Evolutionary conservation across 2,329 filamentous ascomycete species (phyloP).

Genomic region (Apiospora malaysiana): DNA sequence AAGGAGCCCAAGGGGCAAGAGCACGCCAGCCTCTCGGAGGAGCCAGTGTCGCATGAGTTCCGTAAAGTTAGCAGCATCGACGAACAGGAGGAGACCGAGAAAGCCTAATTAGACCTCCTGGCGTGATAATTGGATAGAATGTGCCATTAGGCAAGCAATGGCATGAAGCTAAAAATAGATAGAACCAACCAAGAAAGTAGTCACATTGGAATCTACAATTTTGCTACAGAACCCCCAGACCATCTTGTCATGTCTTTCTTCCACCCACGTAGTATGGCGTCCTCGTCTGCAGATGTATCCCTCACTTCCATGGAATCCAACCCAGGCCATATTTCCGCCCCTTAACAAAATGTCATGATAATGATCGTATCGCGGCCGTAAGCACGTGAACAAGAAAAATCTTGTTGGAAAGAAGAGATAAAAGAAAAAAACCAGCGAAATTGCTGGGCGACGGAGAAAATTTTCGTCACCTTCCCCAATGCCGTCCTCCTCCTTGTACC

Average conservation of each 20-base stretch:
- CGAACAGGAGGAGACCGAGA: slow-evolving; percentile 62
- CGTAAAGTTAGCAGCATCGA: slow-evolving; percentile 55
- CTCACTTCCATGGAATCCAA: not conserved
- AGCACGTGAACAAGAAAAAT: slow-evolving; percentile 23
- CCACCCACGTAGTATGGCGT: not conserved
- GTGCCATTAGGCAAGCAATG: not conserved
- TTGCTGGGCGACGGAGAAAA: not conserved
- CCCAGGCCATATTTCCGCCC: not conserved
- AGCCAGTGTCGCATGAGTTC: slow-evolving; percentile 43
- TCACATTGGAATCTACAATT: slow-evolving; percentile 34
- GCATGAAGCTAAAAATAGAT: not conserved
- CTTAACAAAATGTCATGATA: slow-evolving; percentile 15
- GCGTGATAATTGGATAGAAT: not conserved
- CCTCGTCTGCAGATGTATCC: not conserved
- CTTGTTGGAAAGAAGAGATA: slow-evolving; percentile 20
- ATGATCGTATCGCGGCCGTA: slow-evolving; percentile 26
- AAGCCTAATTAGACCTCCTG: slow-evolving; percentile 27
- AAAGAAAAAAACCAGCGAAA: slow-evolving; percentile 19
- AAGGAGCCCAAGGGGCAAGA: slow-evolving; percentile 20
- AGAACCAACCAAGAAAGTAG: slow-evolving; percentile 46
- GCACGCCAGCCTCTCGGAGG: not conserved
- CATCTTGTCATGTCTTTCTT: not conserved
- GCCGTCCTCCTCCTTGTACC: not conserved
- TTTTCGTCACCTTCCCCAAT: slow-evolving; percentile 5
- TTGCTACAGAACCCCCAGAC: not conserved